Conservation (phyloP, 2,329 filamentous ascomycete species). For the Phaeophleospora eucalypticola region DNA sequence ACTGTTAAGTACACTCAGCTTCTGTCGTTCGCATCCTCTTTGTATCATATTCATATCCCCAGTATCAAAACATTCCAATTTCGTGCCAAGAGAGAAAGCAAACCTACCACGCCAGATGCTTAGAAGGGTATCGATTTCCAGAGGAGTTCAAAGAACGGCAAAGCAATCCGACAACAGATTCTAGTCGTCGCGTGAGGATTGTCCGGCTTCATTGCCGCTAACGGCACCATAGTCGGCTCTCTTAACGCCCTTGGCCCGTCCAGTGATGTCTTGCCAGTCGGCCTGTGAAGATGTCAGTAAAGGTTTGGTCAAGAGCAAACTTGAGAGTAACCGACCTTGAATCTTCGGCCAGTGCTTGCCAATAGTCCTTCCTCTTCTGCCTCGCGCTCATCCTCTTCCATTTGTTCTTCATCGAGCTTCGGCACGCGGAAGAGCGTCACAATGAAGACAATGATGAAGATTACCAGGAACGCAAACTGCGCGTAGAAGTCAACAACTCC, state of each 20-base stretch:
- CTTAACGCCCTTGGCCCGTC: conserved; percentile 41
- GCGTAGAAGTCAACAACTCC: conserved; percentile 93
- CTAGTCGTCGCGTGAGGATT: background rate
- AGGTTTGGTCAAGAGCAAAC: background rate
- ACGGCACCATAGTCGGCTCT: conserved; percentile 28
- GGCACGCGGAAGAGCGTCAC: conserved; percentile 78
- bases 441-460: conserved; percentile 78
- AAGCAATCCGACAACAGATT: background rate
- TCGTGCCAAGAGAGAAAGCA: background rate
- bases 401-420: conserved; percentile 66
- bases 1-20: too few species aligned
- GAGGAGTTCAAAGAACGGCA: background rate
- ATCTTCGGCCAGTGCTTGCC: conserved; percentile 74
- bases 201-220: conserved; percentile 2
- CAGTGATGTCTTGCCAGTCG: conserved; percentile 84
- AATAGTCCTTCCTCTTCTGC: conserved; percentile 92
- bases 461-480: conserved; percentile 78
- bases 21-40: background rate
- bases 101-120: background rate
- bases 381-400: conserved; percentile 85
- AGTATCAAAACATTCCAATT: background rate
- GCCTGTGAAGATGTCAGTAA: conserved; percentile 39
- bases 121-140: background rate
- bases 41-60: too few species aligned
- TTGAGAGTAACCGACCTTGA: conserved; percentile 45